phyloP scores from a whole-genome alignment of 2,329 filamentous ascomycete genomes.

The Penicillium sp. region DNA sequence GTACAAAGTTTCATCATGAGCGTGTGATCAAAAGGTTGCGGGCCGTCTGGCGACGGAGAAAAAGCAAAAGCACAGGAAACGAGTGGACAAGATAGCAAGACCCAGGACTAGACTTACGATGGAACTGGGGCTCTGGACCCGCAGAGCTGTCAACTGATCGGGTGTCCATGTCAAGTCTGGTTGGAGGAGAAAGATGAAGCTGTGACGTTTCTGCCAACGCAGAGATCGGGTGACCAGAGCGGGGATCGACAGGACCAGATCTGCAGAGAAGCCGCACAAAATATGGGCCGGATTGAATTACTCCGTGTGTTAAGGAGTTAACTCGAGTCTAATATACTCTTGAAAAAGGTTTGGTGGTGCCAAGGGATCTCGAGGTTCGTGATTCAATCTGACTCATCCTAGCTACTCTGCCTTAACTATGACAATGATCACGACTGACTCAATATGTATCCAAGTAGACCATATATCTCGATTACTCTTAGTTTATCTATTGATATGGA shows the following conservation, averaged over 20 bases:
- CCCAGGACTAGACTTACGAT: slow-evolving; percentile 13
- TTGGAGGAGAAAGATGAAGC: slow-evolving; percentile 3
- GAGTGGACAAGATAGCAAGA: not conserved
- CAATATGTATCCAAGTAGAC: not conserved
- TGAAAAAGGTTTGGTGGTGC: slow-evolving; percentile 4
- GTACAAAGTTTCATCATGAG: slow-evolving; percentile 23
- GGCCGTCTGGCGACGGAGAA: slow-evolving; percentile 15
- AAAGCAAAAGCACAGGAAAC: not conserved
- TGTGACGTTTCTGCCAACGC: slow-evolving; percentile 30
- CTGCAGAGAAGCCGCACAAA: slow-evolving; percentile 13
- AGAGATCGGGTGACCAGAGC: slow-evolving; percentile 34
- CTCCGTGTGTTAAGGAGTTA: not conserved
- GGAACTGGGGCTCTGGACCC: slow-evolving; percentile 18
- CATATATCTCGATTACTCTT: not conserved
- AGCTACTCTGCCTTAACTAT: not conserved
- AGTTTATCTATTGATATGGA: not conserved
- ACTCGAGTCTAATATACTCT: not conserved
- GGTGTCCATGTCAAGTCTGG: slow-evolving; percentile 13
- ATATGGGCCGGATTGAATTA: slow-evolving; percentile 3
- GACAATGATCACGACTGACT: not conserved
- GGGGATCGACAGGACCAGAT: slow-evolving; percentile 28
- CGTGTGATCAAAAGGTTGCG: slow-evolving; percentile 33
- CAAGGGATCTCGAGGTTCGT: slow-evolving; percentile 10
- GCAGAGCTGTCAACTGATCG: slow-evolving; percentile 20
- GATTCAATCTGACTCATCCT: slow-evolving; percentile 19